Evolutionary conservation across 495 filamentous ascomycete genomes (phyloP).

Genomic region (Neurospora cerealis): DNA sequence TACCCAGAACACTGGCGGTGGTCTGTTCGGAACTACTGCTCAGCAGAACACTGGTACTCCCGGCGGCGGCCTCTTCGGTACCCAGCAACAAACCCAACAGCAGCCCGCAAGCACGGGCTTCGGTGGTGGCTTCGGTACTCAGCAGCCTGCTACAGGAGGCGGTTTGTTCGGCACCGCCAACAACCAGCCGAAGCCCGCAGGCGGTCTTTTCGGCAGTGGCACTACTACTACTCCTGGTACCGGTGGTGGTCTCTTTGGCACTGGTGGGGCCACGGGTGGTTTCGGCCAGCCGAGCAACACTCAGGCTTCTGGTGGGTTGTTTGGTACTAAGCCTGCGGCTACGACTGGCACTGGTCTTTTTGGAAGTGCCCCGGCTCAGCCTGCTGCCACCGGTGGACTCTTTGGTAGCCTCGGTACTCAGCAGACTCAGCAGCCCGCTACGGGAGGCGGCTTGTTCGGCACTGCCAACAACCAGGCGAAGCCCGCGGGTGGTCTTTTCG

Average conservation of each 20-base stretch:
- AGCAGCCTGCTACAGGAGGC: slow-evolving; percentile 28
- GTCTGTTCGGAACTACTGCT: slow-evolving; percentile 47
- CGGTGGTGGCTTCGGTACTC: slow-evolving; percentile 17
- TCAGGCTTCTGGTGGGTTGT: slow-evolving; percentile 43
- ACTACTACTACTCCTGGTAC: slow-evolving; percentile 14
- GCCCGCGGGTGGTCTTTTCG: slow-evolving; percentile 40
- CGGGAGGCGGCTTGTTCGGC: slow-evolving; percentile 53
- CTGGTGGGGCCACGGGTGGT: slow-evolving; percentile 25
- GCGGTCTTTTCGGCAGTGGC: slow-evolving; percentile 41
- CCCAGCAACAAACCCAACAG: slow-evolving; percentile 5
- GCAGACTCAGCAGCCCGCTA: slow-evolving; percentile 36
- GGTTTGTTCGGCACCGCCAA: slow-evolving; percentile 49
- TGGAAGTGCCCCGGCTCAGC: slow-evolving; percentile 20
- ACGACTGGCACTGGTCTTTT: slow-evolving; percentile 18
- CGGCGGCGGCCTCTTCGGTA: slow-evolving; percentile 41
- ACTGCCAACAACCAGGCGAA: slow-evolving; percentile 31
- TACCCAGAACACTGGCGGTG: slow-evolving; percentile 37
- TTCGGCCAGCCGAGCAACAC: slow-evolving; percentile 18
- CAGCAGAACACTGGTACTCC: slow-evolving; percentile 11
- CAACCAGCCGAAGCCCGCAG: slow-evolving; percentile 32
- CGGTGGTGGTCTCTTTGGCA: slow-evolving; percentile 36
- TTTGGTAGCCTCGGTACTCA: slow-evolving; percentile 42
- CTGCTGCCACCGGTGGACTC: slow-evolving; percentile 30
- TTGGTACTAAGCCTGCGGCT: slow-evolving; percentile 45
- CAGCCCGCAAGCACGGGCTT: slow-evolving; percentile 12